Conservation (phyloP, 495 filamentous ascomycete genomes). For the Tuber brumale region DNA sequence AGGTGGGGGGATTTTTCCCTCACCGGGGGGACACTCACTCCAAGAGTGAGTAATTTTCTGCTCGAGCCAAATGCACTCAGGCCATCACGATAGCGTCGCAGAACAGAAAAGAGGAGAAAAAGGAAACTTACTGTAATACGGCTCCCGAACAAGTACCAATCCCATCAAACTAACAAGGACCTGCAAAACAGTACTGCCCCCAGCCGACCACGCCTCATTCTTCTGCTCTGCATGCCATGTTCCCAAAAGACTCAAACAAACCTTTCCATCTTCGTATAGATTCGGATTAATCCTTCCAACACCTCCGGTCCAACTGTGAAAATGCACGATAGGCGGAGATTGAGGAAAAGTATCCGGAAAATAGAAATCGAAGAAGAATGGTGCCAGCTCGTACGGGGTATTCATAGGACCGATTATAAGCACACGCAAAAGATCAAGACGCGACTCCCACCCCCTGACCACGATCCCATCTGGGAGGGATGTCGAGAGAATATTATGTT, state of each 20-base stretch:
- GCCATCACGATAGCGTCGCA: constrained; percentile 34
- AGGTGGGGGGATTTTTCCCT: constrained; percentile 55
- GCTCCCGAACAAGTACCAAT: constrained; percentile 54
- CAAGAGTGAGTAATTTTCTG: constrained; percentile 31
- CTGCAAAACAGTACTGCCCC: constrained; percentile 51
- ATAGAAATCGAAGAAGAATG: constrained; percentile 56
- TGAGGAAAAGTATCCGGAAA: constrained; percentile 48
- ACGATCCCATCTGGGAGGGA: constrained; percentile 54
- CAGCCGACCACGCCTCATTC: constrained; percentile 52
- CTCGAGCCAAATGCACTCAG: constrained; percentile 58
- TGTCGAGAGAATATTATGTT: constrained; percentile 52
- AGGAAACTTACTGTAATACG: constrained; percentile 54
- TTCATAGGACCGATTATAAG: constrained; percentile 55
- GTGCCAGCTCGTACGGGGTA: constrained; percentile 58
- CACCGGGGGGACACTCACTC: constrained; percentile 43
- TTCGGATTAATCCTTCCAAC: constrained; percentile 56
- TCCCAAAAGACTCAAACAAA: constrained; percentile 56
- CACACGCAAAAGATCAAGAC: constrained; percentile 54
- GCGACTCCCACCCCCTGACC: constrained; percentile 55
- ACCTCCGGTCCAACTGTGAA: constrained; percentile 54
- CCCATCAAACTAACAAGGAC: constrained; percentile 57
- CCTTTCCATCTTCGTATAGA: constrained; percentile 56
- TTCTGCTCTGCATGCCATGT: constrained; percentile 54
- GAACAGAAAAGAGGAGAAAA: constrained; percentile 5
- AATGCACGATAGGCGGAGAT: constrained; percentile 49